Conservation (phyloP, 1,284 basidiomycete genomes). For the Calocybe gambosa region DNA sequence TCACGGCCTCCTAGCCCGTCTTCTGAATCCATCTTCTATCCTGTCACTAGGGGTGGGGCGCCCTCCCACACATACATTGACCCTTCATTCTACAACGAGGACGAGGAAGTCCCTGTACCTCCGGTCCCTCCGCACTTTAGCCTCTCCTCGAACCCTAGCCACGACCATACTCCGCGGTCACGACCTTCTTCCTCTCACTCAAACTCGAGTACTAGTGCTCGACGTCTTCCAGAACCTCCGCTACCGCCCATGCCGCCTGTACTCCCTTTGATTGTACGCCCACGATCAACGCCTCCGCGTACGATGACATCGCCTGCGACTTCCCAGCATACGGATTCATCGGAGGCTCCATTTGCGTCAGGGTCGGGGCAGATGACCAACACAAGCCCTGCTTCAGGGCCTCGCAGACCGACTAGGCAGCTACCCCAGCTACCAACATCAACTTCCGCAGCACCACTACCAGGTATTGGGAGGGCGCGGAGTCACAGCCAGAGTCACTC, state of each 20-base stretch:
- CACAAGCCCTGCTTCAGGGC: constrained; percentile 1
- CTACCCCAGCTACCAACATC: constrained; percentile 18
- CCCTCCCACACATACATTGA: constrained; percentile 36
- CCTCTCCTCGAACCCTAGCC: constrained; percentile 10
- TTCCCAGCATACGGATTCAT: constrained; percentile 1
- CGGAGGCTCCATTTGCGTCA: background rate
- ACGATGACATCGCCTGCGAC: constrained; percentile 11
- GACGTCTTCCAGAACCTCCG: constrained; percentile 21
- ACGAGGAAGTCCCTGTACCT: constrained; percentile 29
- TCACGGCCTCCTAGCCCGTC: constrained; percentile 29
- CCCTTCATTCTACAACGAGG: constrained; percentile 31
- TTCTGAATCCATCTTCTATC: constrained; percentile 32
- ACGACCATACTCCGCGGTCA: constrained; percentile 11
- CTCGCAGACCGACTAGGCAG: constrained; percentile 16
- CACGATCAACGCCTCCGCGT: constrained; percentile 24
- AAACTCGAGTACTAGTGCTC: constrained; percentile 13
- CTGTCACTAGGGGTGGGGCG: constrained; percentile 23
- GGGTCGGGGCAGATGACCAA: background rate
- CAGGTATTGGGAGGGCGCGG: constrained; percentile 2
- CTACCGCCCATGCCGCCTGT: constrained; percentile 17
- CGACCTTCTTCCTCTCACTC: constrained; percentile 23
- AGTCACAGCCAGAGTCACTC: constrained; percentile 14
- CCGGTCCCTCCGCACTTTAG: constrained; percentile 27
- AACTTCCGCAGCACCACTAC: background rate
- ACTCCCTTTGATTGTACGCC: constrained; percentile 18